Conservation (phyloP, 1,284 basidiomycete genomes). For the Cryptococcus floricola region DNA sequence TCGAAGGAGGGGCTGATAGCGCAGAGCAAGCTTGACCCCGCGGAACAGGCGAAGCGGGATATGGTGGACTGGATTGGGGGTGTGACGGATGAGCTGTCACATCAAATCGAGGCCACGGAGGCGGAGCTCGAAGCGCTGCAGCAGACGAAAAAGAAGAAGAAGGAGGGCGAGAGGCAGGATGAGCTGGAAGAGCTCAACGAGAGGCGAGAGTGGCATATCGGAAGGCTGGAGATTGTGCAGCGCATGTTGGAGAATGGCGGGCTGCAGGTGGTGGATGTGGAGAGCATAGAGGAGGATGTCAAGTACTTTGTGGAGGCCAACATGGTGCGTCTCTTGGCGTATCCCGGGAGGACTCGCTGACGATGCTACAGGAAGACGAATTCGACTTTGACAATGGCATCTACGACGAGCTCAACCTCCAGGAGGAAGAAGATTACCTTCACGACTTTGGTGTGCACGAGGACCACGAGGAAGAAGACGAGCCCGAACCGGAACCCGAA, state of each 20-base stretch:
- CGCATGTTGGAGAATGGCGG: constrained; percentile 93
- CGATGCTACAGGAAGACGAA: constrained; percentile 72
- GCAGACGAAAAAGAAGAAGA: constrained; percentile 62
- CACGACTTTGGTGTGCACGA: constrained; percentile 71
- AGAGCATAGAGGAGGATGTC: constrained; percentile 87
- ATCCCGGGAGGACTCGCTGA: not conserved
- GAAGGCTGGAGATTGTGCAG: constrained; percentile 86
- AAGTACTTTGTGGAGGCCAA: constrained; percentile 96
- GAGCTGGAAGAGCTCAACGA: constrained; percentile 89
- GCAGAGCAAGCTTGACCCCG: constrained; percentile 90
- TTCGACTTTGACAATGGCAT: constrained; percentile 98
- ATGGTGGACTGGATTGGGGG: constrained; percentile 79
- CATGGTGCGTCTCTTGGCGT: constrained; percentile 59
- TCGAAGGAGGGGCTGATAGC: constrained; percentile 98
- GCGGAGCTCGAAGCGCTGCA: constrained; percentile 85
- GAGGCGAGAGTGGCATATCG: constrained; percentile 91
- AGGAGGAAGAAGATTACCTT: constrained; percentile 82
- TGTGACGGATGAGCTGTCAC: constrained; percentile 85
- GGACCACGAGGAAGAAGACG: constrained; percentile 53
- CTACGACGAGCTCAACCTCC: constrained; percentile 96
- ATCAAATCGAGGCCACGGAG: constrained; percentile 91
- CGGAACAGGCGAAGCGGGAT: constrained; percentile 93
- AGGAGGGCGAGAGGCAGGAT: constrained; percentile 66
- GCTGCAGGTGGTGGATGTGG: constrained; percentile 74
- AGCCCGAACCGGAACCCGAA: constrained; percentile 21